Percentiles rank a stretch among this genome's conserved stretches.
phyloP scores from a whole-genome alignment of 139 green algal species.

The Pedinophyceae sp. region DNA sequence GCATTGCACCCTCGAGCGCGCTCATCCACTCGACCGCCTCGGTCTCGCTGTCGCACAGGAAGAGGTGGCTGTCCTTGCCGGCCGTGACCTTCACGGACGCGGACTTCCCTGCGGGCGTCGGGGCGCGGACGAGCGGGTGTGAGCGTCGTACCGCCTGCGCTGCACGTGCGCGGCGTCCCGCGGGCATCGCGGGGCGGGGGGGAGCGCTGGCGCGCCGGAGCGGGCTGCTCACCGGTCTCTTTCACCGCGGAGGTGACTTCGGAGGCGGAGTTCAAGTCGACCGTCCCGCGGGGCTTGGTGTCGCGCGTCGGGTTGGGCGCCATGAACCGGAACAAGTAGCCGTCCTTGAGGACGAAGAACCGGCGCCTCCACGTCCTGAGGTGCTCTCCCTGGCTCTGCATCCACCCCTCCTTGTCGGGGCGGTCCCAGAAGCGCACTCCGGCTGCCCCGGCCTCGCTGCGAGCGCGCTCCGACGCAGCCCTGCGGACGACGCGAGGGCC shows the following conservation, averaged over 20 bases:
- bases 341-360: constrained; percentile 4
- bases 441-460: neutral
- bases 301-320: neutral
- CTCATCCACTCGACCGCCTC: neutral
- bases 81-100: neutral
- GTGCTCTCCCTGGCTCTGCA: constrained; percentile 6
- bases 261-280: neutral
- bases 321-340: constrained; percentile 6
- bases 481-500: too few species aligned
- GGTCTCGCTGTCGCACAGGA: neutral
- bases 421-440: constrained; percentile 3
- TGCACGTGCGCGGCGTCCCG: neutral
- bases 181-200: neutral
- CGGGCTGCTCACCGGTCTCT: neutral
- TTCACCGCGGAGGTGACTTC: neutral
- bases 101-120: neutral
- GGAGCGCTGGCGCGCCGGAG: neutral
- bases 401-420: constrained; percentile 3
- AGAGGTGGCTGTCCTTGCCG: neutral
- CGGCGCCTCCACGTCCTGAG: constrained; percentile 3
- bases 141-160: too few species aligned
- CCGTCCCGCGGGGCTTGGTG: too few species aligned
- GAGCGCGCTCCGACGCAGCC: neutral
- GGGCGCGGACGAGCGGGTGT: too few species aligned
- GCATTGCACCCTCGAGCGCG: neutral